These are phyloP conservation scores for Neoboletus subvelutipes DNA, from an alignment of 768 basidiomycete genomes.

Conservation along the genomic window DNA sequence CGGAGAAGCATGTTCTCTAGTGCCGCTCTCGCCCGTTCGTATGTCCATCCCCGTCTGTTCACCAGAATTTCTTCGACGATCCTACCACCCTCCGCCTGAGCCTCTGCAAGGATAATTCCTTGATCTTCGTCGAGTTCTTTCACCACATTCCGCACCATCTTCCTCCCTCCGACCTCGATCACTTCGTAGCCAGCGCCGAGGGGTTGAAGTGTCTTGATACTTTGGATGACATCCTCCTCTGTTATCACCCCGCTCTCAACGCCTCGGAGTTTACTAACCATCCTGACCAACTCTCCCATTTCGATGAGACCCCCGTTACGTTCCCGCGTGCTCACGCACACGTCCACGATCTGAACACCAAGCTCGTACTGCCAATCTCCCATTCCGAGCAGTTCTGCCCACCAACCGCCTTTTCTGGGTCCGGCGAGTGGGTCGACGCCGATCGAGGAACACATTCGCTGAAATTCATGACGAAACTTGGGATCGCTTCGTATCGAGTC, in stretches of 20 bases:
- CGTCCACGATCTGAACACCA: constrained; percentile 91
- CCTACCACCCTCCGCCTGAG: constrained; percentile 65
- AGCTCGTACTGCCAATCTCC: constrained; percentile 97
- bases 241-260: constrained; percentile 69
- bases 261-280: constrained; percentile 75
- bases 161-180: constrained; percentile 66
- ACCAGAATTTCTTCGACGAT: constrained; percentile 66
- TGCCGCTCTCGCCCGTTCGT: constrained; percentile 71
- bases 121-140: constrained; percentile 91
- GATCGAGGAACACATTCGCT: constrained; percentile 93
- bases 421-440: constrained; percentile 94
- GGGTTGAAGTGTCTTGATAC: constrained; percentile 84
- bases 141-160: constrained; percentile 87
- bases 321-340: constrained; percentile 85
- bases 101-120: constrained; percentile 73
- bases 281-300: constrained; percentile 77
- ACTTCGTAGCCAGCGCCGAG: constrained; percentile 92
- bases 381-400: constrained; percentile 84
- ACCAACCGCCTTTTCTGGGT: constrained; percentile 83
- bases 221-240: constrained; percentile 79
- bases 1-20: constrained; percentile 88
- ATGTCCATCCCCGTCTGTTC: constrained; percentile 68
- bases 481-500: constrained; percentile 83
- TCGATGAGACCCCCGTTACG: constrained; percentile 92
- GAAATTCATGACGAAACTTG: constrained; percentile 86